phyloP scores from a whole-genome alignment of 208 protist species.

The Leishmania turanica region DNA sequence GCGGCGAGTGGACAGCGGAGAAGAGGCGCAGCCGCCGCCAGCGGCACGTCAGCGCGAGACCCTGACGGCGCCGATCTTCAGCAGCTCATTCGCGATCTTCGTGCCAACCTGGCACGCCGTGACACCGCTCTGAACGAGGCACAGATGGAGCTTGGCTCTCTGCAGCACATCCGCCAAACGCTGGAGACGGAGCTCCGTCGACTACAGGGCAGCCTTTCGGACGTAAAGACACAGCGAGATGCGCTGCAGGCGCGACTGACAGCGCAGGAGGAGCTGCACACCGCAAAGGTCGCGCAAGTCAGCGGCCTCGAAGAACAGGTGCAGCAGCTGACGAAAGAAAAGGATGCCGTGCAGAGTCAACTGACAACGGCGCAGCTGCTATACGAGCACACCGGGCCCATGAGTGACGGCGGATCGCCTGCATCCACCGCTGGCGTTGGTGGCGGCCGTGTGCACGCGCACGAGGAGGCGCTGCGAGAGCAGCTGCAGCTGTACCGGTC shows the following conservation, averaged over 20 bases:
- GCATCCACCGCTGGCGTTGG: not conserved
- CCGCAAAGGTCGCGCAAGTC: conserved; percentile 4
- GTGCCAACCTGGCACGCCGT: conserved; percentile 70
- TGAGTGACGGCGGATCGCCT: not conserved
- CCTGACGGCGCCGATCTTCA: conserved; percentile 26
- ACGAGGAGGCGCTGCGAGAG: conserved; percentile 35
- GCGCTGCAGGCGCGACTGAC: conserved; percentile 21
- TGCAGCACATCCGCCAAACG: conserved; percentile 28
- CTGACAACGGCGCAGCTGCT: conserved; percentile 38
- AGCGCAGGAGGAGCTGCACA: conserved; percentile 7
- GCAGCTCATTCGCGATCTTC: conserved; percentile 64
- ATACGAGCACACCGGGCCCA: conserved; percentile 23
- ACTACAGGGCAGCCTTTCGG: conserved; percentile 22
- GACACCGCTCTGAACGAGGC: conserved; percentile 67
- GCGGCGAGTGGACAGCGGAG: conserved; percentile 3
- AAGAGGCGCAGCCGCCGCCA: not conserved
- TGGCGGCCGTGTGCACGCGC: not conserved
- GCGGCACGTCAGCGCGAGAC: not conserved
- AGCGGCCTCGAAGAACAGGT: not conserved
- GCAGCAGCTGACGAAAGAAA: conserved; percentile 12
- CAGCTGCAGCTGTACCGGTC: conserved; percentile 47
- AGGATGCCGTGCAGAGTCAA: conserved; percentile 15
- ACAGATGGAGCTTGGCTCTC: conserved; percentile 43
- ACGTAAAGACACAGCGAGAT: conserved; percentile 41
- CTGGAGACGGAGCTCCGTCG: conserved; percentile 29